Conservation (phyloP, 176 grass and related monocot species). For the Oryza glumipatula region DNA sequence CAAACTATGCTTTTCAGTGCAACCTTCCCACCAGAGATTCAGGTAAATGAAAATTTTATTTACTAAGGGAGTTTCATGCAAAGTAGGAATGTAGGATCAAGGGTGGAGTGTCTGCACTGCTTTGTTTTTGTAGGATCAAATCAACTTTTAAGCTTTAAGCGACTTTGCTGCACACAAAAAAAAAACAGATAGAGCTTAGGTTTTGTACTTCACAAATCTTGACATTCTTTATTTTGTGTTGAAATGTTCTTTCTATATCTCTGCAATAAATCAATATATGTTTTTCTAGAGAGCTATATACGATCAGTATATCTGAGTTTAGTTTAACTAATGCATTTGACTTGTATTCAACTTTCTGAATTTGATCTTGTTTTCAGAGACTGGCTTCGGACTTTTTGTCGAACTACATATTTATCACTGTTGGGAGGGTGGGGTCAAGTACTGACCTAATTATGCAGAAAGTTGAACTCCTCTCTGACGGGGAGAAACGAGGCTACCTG, state of each 20-base stretch:
- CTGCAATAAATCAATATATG: not conserved
- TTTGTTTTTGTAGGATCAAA: conserved; percentile 25
- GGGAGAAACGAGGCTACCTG: conserved; percentile 68
- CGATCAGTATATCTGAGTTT: not conserved
- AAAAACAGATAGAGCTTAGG: not conserved
- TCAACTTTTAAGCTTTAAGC: not conserved
- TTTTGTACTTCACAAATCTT: not conserved
- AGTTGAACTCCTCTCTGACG: conserved; percentile 63
- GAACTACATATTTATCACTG: conserved; percentile 85
- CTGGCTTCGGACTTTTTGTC: conserved; percentile 74
- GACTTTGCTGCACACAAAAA: not conserved
- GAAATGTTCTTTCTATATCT: not conserved
- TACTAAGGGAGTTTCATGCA: not conserved
- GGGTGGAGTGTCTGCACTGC: not conserved
- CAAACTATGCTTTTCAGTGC: conserved; percentile 95
- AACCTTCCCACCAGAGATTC: conserved; percentile 84
- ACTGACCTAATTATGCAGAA: conserved; percentile 83
- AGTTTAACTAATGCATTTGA: conserved; percentile 13
- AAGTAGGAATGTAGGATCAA: conserved; percentile 26
- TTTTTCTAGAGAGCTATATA: not conserved
- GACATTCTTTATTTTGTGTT: not conserved
- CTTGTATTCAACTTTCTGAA: not conserved
- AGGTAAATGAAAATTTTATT: conserved; percentile 35
- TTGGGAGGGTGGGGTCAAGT: conserved; percentile 81
- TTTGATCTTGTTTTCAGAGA: conserved; percentile 44